Base-by-base conservation (phyloP, 306 rosid species). In the Carpinus viminea region DNA sequence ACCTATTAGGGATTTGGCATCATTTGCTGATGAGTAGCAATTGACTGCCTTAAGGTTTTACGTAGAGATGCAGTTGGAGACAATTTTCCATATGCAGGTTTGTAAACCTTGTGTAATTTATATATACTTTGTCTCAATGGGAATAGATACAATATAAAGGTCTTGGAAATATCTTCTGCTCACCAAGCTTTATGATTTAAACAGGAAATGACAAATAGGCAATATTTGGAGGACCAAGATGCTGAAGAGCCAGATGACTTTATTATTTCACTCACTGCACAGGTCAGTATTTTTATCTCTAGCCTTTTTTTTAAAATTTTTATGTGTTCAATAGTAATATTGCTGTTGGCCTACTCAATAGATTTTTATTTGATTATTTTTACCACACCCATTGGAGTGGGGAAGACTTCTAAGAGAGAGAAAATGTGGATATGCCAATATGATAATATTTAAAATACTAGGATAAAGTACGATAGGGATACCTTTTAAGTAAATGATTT, bases 241-340 rank as follows among this genome's bases (percentile, higher is more conserved):
- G 98, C 99, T 64, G 99, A 96, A 87, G 99, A 96, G 84, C 99
- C 99, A 16, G 99, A 96, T 79, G 98, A 90, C 87, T 96, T 91
- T 81, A 85, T 96, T 81, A 91, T 96, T 85, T 87, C 99, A 47
- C 97, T 96, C 82, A 96, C 97, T 55, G 84, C 98, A 41, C 97
- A 89, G 96, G 99, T 91, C 71, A 78, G 83, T 83, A 72, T 74
- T 79, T 61, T 59, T 54, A 52, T 79, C 73, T 68, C 53, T 57
- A 8, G 57, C 41, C 21, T 78, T 15, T 47, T 31, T 2, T 31
- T 31, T 31, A 1, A 31, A 1, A 1, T 31, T 31, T 31, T n/a
- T 11, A 74, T 75, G 36, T 60, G 53, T 61, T 41, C 72, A 68
- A 12, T 68, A 68, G 13, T 34, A 24, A 24, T 3, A 1, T 52